Percentiles rank a stretch among this genome's conserved stretches.
These are phyloP conservation scores for Cephalotrichum gorgonifer DNA, from an alignment of 2,329 filamentous ascomycete species.

Conservation along the genomic window DNA sequence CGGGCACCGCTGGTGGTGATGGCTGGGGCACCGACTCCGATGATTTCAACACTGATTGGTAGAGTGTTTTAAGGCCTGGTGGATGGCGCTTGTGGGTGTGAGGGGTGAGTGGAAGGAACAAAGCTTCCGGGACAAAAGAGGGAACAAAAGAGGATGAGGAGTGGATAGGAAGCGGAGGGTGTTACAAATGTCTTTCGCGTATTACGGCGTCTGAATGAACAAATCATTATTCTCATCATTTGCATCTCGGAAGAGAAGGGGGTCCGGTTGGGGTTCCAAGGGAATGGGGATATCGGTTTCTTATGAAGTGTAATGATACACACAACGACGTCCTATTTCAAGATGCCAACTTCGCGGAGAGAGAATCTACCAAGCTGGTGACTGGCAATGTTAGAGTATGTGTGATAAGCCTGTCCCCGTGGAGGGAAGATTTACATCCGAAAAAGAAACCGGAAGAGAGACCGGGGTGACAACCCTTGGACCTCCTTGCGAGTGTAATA, in stretches of 20 bases:
- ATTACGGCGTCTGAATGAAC: constrained; percentile 5
- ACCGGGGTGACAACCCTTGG: too few species aligned
- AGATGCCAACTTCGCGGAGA: too few species aligned
- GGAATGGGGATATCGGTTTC: constrained; percentile 24
- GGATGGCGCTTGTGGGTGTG: not conserved
- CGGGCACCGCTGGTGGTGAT: not conserved
- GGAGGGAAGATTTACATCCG: too few species aligned
- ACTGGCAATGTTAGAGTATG: too few species aligned
- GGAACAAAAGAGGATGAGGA: constrained; percentile 12
- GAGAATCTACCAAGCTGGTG: too few species aligned
- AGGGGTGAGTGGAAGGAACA: not conserved
- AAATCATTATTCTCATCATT: constrained; percentile 1
- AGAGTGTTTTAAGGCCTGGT: not conserved
- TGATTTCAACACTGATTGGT: not conserved
- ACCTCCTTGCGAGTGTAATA: too few species aligned
- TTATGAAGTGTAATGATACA: constrained; percentile 27
- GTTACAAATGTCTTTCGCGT: constrained; percentile 3
- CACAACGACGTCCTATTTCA: too few species aligned
- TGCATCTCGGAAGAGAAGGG: constrained; percentile 23
- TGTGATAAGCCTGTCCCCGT: too few species aligned
- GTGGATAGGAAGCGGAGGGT: constrained; percentile 8
- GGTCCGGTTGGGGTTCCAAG: too few species aligned
- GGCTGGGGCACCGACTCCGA: not conserved
- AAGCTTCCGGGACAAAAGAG: not conserved
- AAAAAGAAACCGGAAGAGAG: too few species aligned